These are phyloP conservation scores for Dunaliella sp. DNA, from an alignment of 139 green algal species.

Conservation along the genomic window DNA sequence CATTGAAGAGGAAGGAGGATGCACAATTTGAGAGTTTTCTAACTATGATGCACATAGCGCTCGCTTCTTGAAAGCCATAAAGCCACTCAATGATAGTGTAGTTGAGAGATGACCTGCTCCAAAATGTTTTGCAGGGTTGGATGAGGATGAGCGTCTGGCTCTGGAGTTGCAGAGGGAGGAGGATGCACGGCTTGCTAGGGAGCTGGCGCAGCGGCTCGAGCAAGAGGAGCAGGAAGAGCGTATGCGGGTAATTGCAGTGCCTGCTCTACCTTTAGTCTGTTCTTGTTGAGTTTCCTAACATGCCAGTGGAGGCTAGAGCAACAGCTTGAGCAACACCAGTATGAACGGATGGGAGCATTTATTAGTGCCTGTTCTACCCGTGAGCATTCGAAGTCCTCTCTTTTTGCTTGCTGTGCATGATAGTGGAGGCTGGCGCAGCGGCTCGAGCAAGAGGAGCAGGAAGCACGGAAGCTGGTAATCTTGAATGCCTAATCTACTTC, in stretches of 20 bases:
- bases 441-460: not conserved
- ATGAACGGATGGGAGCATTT: no score
- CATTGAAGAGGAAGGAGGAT: not conserved
- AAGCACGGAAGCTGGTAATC: not conserved
- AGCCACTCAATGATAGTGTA: no score
- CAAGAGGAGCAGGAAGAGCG: not conserved
- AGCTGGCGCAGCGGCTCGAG: not conserved
- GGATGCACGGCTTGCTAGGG: not conserved
- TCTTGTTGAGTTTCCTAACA: not conserved
- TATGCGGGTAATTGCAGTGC: not conserved
- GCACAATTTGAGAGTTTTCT: not conserved
- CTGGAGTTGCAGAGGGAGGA: constrained; percentile 1
- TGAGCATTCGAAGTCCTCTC: no score
- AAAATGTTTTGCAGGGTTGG: no score
- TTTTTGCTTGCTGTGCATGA: no score
- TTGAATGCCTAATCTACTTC: not conserved
- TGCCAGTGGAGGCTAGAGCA: no score
- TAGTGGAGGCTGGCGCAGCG: not conserved
- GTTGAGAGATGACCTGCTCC: no score
- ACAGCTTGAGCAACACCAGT: no score
- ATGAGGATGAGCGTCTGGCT: not conserved
- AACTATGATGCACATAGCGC: no score
- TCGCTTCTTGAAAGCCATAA: no score
- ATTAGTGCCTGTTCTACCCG: no score
- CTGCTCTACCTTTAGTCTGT: no score